Base-by-base conservation (phyloP, 148 eudicot genomes). In the Chenopodium album region DNA sequence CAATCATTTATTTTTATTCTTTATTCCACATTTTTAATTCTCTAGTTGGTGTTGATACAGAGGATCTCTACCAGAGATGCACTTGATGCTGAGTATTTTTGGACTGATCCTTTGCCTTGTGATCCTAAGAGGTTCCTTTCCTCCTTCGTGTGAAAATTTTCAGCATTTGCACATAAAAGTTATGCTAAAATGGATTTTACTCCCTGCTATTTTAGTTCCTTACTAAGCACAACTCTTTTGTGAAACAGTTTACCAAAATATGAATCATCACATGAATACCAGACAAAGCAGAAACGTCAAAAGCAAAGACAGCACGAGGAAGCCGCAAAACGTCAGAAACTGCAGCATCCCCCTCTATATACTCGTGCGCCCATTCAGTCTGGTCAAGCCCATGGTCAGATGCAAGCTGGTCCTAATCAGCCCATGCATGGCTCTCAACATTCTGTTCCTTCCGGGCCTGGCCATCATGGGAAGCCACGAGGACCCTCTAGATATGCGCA, bases 1-100 rank as follows among this genome's bases (percentile, higher is more conserved):
- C 46, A 41, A 70, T 70, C 63, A 70, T 8, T 70, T 9, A 11
- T 32, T 31, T 64, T 32, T 47, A 34, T 48, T 37, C 31, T 66
- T 37, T 37, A 41, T 41, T 65, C 9, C 32, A 19, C 50, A 17
- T 64, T 72, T 41, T 72, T 26, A 22, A 56, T 7, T 82, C 64
- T 17, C 76, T 12, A 23, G 22, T 41, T 47, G 19, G 46, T 76
- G 68, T 26, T 67, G 56, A 52, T 82, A 71, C 80, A 94, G 98
- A 95, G 98, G 87, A 95, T 95, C 79, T 83, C 91, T 44, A 95
- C 98, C 20, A 87, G 90, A 85, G 94, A 93, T 81, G 96, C 97
- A 48, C 96, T 95, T n/a, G 98, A 93, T 91, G 93, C 94, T 9
- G 98, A 93, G 77, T 93, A 93, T 86, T 93, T 95, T 81, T 92